Evolutionary conservation across 2,329 filamentous ascomycete genomes (phyloP).

Genomic region (Neopestalotiopsis clavispora): DNA sequence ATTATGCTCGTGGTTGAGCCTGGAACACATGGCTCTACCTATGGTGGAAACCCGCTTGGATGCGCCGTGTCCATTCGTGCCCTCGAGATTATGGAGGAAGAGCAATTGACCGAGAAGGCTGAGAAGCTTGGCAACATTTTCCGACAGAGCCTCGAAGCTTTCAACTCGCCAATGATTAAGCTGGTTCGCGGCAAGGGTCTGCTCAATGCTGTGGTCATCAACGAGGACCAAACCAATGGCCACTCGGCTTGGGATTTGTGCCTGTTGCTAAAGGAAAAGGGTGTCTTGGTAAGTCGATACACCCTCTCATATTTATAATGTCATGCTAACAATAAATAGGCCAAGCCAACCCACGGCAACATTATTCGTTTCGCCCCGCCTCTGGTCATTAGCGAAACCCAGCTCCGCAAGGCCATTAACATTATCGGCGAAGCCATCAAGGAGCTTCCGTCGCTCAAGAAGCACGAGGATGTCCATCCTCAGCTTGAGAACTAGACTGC

Average conservation of each 20-base stretch:
- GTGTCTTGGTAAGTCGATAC: conserved; percentile 73
- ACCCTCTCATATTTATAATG: conserved; percentile 22
- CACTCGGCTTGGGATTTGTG: conserved; percentile 96
- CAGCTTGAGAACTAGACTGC: conserved; percentile 30
- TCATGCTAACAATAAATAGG: conserved; percentile 57
- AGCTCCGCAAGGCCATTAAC: conserved; percentile 76
- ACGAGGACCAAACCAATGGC: conserved; percentile 83
- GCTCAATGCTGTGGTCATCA: conserved; percentile 94
- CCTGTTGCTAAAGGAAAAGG: conserved; percentile 93
- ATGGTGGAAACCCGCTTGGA: conserved; percentile 94
- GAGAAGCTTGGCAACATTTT: conserved; percentile 83
- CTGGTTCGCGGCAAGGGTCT: conserved; percentile 89
- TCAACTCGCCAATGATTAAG: conserved; percentile 82
- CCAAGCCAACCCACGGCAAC: conserved; percentile 97
- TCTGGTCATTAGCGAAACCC: conserved; percentile 87
- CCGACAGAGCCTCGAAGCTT: conserved; percentile 74
- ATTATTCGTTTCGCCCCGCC: conserved; percentile 98
- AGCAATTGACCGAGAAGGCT: conserved; percentile 83
- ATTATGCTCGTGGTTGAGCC: conserved; percentile 96
- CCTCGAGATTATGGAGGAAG: conserved; percentile 91
- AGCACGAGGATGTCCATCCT: conserved; percentile 37
- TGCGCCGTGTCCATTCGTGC: conserved; percentile 96
- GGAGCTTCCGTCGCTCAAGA: conserved; percentile 75
- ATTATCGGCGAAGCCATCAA: conserved; percentile 83
- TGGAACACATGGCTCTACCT: conserved; percentile 97